Base-by-base conservation (phyloP, 192 early-diverging fungal species). In the Globomyces pollinis-pini region DNA sequence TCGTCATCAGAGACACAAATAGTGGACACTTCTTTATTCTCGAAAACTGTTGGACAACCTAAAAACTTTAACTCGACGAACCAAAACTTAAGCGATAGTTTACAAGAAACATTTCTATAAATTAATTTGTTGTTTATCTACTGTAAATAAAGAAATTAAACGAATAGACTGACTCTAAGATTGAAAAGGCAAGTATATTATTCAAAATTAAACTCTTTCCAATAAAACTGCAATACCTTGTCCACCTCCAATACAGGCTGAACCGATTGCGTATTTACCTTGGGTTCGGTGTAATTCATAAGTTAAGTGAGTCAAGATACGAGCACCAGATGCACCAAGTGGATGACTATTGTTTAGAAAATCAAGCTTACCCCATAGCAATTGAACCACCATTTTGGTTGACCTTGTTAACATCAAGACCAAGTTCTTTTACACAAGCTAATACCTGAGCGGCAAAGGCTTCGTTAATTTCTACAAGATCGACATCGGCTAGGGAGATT, bases 241-340 rank as follows among this genome's bases (percentile, higher is more conserved):
- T 18, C 95, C 93, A 67, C 93, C 93, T 57, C 95, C 95, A 62
- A 95, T 95, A 70, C 95, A 98, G 31, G 93, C 93, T 42, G 91
- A 88, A 34, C 93, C 93, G 45, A 98, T 70, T 38, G 88, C 95
- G 66, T 91, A 92, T 70, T 88, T 89, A 30, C 79, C 83, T 51
- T 83, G 73, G 24, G 86, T 90, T 57, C 85, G 81, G 61, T 88
- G 80, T 42, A 98, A 76, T 63, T 86, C 86, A 68, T 91, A 87
- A 5, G 84, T 76, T 45, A 98, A 77, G 68, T 94, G 92, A 47
- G 83, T 77, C 60, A 94, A 82, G 67, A 96, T 95, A 64, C 92
- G 84, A n/a, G 92, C 87, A 16, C 96, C 96, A 5, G 86, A 87
- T n/a, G 93, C 93, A 59, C 88, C 96, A 12, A 98, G 80, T 50